Percentiles rank a stretch among this genome's conserved stretches.
phyloP scores from a whole-genome alignment of 1,284 basidiomycete genomes.

The Cystobasidiaceae sp. region DNA sequence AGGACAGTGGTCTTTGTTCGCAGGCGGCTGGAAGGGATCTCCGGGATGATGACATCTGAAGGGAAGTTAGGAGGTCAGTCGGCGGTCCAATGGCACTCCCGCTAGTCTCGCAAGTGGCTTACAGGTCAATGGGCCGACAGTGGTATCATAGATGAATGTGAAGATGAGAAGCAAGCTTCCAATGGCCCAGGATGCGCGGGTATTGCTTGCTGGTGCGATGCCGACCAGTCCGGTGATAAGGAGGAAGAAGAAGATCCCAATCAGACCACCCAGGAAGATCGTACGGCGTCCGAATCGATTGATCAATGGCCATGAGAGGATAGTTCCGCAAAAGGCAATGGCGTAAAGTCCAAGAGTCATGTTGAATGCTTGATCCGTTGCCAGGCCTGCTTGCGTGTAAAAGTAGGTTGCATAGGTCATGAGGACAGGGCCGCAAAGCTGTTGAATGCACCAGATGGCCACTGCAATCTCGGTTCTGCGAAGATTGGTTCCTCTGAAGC shows the following conservation, averaged over 20 bases:
- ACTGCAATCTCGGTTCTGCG: slow-evolving; percentile 49
- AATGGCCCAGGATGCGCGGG: slow-evolving; percentile 45
- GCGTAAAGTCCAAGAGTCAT: slow-evolving; percentile 48
- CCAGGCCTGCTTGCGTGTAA: slow-evolving; percentile 50
- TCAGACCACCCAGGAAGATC: slow-evolving; percentile 51
- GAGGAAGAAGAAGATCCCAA: slow-evolving; percentile 49
- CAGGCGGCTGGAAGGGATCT: slow-evolving; percentile 50
- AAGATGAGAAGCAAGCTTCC: slow-evolving; percentile 50
- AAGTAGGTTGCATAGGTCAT: slow-evolving; percentile 42
- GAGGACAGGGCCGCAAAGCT: slow-evolving; percentile 9
- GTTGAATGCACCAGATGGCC: slow-evolving; percentile 39
- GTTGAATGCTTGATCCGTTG: slow-evolving; percentile 46
- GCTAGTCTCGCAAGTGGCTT: too few species aligned
- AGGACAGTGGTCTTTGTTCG: slow-evolving; percentile 54
- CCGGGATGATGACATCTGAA: slow-evolving; percentile 49
- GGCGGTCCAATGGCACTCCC: too few species aligned
- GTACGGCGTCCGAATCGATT: slow-evolving; percentile 47
- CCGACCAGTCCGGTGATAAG: slow-evolving; percentile 52
- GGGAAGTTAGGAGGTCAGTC: too few species aligned
- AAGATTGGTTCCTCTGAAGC: slow-evolving; percentile 50
- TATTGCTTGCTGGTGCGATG: slow-evolving; percentile 38
- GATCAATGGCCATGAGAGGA: slow-evolving; percentile 50
- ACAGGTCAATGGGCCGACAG: slow-evolving; percentile 45
- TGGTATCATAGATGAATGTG: slow-evolving; percentile 49
- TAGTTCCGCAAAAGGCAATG: slow-evolving; percentile 47